Base-by-base conservation (phyloP, 2,329 filamentous ascomycete species). In the Colletotrichum shisoi region DNA sequence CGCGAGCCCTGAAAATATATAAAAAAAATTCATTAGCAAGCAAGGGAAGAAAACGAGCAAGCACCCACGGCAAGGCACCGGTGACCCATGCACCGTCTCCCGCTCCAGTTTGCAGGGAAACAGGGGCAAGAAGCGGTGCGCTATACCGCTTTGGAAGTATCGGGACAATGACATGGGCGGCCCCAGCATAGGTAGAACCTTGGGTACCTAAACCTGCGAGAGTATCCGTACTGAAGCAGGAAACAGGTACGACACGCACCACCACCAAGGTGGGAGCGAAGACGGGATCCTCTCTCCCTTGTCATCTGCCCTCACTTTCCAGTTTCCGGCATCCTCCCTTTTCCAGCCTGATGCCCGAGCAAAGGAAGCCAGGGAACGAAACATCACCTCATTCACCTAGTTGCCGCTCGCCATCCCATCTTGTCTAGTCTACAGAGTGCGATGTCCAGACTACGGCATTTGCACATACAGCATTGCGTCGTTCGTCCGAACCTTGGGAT, bases 311-410 rank as follows among this genome's bases (percentile, higher is more conserved):
- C n/a, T 40, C 34, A 21, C 44, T 19, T 58, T 37, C 39, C 44
- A 46, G 17, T 52, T 39, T 46, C 57, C 58, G 63, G 27, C 27
- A 31, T 57, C 31, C 39, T 54, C 39, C 52, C 48, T 52, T 57
- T 63, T 67, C 60, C 49, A 63, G 63, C 19, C 21, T 31, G 12
- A 60, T 63, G 46, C 21, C 60, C 64, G 60, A 67, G 15, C 40
- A 48, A 48, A 52, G 9, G n/a, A 17, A 21, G 19, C 21, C 44
- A 31, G n/a, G 44, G 46, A 39, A 27, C 40, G 46, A 39, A 31
- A 31, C 12, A 17, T 48, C 27, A 37, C 37, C 63, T 66, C 57
- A 46, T 42, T 48, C 37, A 42, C 15, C 17, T n/a, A 48, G 44
- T 48, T 12, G 37, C 54, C 51, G 12, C 42, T 54, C 21, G 48